phyloP scores from a whole-genome alignment of 2,329 filamentous ascomycete genomes.

The Coniochaeta prunicola region DNA sequence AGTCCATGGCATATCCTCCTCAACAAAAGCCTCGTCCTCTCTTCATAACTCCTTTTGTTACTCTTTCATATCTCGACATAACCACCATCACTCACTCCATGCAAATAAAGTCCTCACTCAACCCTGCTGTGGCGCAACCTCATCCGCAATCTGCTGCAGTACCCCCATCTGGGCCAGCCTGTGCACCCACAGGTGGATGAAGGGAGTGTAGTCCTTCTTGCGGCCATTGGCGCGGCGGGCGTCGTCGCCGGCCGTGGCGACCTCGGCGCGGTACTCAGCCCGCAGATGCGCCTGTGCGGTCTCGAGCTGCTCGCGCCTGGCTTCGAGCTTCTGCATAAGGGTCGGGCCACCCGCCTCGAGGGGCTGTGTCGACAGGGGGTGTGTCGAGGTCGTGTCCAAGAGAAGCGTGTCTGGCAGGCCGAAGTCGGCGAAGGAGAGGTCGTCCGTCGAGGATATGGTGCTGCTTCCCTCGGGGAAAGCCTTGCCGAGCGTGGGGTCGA shows the following conservation, averaged over 20 bases:
- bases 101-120: too few relatives aligned
- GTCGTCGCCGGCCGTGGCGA: slow-evolving; percentile 36
- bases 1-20: too few relatives aligned
- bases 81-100: too few relatives aligned
- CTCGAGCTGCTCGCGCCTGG: slow-evolving; percentile 20
- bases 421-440: background rate
- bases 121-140: background rate
- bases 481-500: background rate
- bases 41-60: too few relatives aligned
- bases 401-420: background rate
- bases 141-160: slow-evolving; percentile 35
- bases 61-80: background rate
- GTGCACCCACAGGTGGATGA: slow-evolving; percentile 62
- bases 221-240: slow-evolving; percentile 45
- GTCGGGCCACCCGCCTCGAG: background rate
- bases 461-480: background rate
- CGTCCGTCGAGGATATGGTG: background rate
- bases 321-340: background rate
- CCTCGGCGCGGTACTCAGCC: slow-evolving; percentile 40
- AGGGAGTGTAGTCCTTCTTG: slow-evolving; percentile 61
- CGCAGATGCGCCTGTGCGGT: slow-evolving; percentile 33
- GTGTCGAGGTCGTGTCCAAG: background rate
- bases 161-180: slow-evolving; percentile 60
- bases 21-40: too few relatives aligned
- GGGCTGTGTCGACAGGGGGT: background rate